Base-by-base conservation (phyloP, 768 basidiomycete genomes). In the Phylloporus sp. region DNA sequence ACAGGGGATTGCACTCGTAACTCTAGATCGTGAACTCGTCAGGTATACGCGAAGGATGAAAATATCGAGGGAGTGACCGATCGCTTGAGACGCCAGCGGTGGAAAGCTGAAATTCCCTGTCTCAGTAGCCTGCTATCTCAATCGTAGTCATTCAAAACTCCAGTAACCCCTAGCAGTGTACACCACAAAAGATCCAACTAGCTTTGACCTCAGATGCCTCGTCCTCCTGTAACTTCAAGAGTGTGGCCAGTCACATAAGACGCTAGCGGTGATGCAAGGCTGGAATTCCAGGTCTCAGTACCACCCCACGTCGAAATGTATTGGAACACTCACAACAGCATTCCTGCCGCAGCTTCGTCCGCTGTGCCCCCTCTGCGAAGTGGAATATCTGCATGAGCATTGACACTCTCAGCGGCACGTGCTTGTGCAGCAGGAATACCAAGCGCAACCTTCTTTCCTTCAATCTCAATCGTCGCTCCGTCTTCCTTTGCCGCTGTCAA, bases 171-270 rank as follows among this genome's bases (percentile, higher is more conserved):
- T n/a, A n/a, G n/a, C n/a, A n/a, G n/a, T n/a, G n/a, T n/a, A n/a
- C n/a, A n/a, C n/a, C n/a, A n/a, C n/a, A n/a, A n/a, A n/a, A n/a
- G n/a, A n/a, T n/a, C n/a, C n/a, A 20, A 45, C 4, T 4, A 18
- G 26, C 23, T 10, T 38, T 34, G 18, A 5, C 39, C 31, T 69
- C 67, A 88, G 49, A 91, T 90, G 32, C 88, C 88, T 48, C 76
- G 75, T 36, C 91, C 91, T 29, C 90, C 90, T 32, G 90, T 91
- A 20, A 88, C 86, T 67, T 91, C 88, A 48, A 92, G 73, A 15
- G 88, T 91, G 69, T 91, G 91, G 8, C 90, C 90, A 41, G 79
- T 81, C 49, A 93, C 84, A 63, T 88, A 93, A 4, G 85, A 81
- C 13, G 88, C 86, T 22, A 93, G 72, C 10, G 88, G 88, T 13